phyloP scores from a whole-genome alignment of 352 stramenopile species.

The Pythium coloratum region DNA sequence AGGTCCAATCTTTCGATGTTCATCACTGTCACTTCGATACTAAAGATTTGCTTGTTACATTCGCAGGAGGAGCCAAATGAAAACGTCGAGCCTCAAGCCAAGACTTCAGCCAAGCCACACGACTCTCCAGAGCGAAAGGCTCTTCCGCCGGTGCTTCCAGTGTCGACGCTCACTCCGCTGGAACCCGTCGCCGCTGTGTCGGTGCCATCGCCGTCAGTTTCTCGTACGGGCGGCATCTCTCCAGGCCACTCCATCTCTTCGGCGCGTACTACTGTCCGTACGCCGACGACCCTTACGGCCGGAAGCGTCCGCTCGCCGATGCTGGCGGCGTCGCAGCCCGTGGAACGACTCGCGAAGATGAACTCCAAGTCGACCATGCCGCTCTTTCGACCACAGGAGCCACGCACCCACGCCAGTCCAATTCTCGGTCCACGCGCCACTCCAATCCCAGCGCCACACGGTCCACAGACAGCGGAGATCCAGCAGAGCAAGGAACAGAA shows the following conservation, averaged over 20 bases:
- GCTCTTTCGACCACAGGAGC: conserved; percentile 25
- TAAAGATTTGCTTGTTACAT: neutral
- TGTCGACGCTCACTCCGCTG: conserved; percentile 13
- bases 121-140: conserved; percentile 20
- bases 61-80: conserved; percentile 2
- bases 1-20: neutral
- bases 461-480: conserved; percentile 7
- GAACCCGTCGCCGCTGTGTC: neutral
- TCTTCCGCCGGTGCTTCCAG: conserved; percentile 16
- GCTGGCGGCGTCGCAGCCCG: conserved; percentile 34
- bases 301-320: conserved; percentile 35
- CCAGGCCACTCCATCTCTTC: conserved; percentile 24
- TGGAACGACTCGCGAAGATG: conserved; percentile 69
- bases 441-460: conserved; percentile 22
- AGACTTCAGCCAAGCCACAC: neutral
- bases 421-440: conserved; percentile 49
- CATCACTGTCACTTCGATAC: neutral
- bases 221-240: conserved; percentile 22
- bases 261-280: conserved; percentile 2
- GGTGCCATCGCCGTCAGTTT: neutral
- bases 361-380: conserved; percentile 37
- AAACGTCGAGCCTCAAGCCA: neutral
- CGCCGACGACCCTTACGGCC: conserved; percentile 5
- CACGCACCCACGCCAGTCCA: conserved; percentile 39
- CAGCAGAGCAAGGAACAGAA: conserved; percentile 27